phyloP scores from a whole-genome alignment of 768 basidiomycete species.

The Phanerodontia chrysosporium region DNA sequence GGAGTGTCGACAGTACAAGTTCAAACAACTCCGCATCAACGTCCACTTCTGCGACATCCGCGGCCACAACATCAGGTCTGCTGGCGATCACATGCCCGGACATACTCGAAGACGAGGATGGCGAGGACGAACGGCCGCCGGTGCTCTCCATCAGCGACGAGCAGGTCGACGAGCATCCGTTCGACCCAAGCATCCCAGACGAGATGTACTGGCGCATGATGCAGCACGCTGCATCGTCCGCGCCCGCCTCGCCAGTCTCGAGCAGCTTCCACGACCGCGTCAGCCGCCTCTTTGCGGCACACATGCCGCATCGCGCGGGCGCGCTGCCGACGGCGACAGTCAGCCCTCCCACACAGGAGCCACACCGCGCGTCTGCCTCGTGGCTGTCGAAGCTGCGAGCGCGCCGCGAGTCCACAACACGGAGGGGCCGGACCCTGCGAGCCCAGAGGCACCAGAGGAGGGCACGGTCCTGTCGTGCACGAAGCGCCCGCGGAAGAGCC shows the following conservation, averaged over 20 bases:
- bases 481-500: neutral
- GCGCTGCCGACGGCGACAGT: neutral
- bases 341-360: neutral
- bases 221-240: neutral
- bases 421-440: neutral
- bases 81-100: constrained; percentile 5
- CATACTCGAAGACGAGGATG: neutral
- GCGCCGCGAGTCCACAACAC: constrained; percentile 1
- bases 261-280: neutral
- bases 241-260: neutral
- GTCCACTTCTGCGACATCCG: neutral
- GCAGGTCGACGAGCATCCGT: constrained; percentile 10
- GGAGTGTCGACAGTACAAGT: neutral
- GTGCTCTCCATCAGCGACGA: constrained; percentile 6
- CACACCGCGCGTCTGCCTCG: neutral
- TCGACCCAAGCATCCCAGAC: constrained; percentile 12
- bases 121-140: constrained; percentile 1
- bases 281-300: neutral
- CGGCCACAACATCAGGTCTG: neutral
- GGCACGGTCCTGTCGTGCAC: constrained; percentile 3
- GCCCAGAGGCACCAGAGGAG: neutral
- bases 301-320: neutral
- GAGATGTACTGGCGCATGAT: constrained; percentile 1
- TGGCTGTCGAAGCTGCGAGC: neutral
- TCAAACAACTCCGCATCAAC: neutral